phyloP scores from a whole-genome alignment of 1,284 basidiomycete species.

The Anthracocystis walkeri region DNA sequence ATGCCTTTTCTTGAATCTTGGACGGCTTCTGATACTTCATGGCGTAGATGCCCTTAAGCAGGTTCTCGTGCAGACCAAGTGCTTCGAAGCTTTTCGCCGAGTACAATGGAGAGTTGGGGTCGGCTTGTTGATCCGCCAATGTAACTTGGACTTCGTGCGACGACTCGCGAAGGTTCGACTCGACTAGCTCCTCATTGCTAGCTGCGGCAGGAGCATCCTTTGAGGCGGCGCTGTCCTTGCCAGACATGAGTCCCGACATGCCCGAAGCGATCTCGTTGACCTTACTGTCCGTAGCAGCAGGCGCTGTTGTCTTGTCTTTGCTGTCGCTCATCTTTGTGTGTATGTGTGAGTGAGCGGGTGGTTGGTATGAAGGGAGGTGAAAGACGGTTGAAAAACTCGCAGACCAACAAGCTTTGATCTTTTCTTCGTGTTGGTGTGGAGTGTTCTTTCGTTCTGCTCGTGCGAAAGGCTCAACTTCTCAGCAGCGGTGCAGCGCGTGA shows the following conservation, averaged over 20 bases:
- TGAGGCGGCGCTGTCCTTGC: conserved; percentile 22
- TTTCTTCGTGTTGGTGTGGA: conserved; percentile 51
- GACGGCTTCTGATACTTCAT: conserved; percentile 98
- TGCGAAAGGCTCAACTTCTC: conserved; percentile 10
- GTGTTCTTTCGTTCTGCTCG: conserved; percentile 13
- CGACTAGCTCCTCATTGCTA: conserved; percentile 18
- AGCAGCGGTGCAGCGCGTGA: too few species aligned
- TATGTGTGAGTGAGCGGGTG: not conserved
- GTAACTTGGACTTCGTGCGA: conserved; percentile 80
- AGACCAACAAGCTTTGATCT: not conserved
- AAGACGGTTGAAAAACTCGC: too few species aligned
- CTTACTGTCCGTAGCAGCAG: conserved; percentile 33
- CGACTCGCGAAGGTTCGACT: conserved; percentile 57
- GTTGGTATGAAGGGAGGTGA: not conserved
- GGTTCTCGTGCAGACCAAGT: conserved; percentile 76
- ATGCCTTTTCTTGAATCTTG: conserved; percentile 97
- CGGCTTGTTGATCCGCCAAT: conserved; percentile 94
- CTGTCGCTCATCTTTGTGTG: conserved; percentile 35
- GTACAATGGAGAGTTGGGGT: conserved; percentile 93
- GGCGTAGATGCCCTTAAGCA: conserved; percentile 95
- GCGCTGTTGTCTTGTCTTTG: conserved; percentile 31
- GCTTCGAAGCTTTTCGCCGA: conserved; percentile 94
- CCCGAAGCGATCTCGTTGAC: conserved; percentile 56
- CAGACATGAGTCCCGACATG: conserved; percentile 51
- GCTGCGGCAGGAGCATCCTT: conserved; percentile 9